These are phyloP conservation scores for Amylostereum areolatum DNA, from an alignment of 1,284 basidiomycete genomes.

Conservation along the genomic window DNA sequence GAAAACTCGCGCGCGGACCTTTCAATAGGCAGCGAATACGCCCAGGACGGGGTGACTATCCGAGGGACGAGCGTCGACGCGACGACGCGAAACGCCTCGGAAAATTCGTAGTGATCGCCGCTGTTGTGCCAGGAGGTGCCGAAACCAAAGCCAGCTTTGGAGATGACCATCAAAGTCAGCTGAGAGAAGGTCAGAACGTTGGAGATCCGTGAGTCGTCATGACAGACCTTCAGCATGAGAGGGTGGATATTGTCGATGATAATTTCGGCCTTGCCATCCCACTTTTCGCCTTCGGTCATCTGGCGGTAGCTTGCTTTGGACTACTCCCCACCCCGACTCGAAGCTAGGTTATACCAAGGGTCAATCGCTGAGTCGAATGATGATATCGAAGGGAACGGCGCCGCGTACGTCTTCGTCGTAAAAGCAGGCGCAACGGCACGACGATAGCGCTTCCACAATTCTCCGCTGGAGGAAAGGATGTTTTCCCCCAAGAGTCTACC, in stretches of 20 bases:
- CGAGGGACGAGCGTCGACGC: slow-evolving; percentile 16
- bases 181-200: background rate
- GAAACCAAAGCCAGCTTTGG: background rate
- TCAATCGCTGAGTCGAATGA: too few relatives aligned
- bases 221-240: background rate
- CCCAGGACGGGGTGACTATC: slow-evolving; percentile 21
- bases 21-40: slow-evolving; percentile 2
- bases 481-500: slow-evolving; percentile 25
- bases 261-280: background rate
- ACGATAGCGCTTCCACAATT: slow-evolving; percentile 25
- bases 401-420: slow-evolving; percentile 7
- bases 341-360: background rate
- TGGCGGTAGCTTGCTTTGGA: background rate
- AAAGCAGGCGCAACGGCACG: slow-evolving; percentile 26
- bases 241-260: background rate
- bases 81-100: slow-evolving; percentile 13
- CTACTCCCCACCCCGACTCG: background rate
- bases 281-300: background rate
- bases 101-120: slow-evolving; percentile 9
- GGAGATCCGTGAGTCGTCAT: background rate
- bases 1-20: background rate
- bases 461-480: slow-evolving; percentile 21
- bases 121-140: background rate
- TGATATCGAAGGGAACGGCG: slow-evolving; percentile 14
- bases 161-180: background rate